A percentile compares a stretch with the other conserved stretches of the same genome.
Conservation (phyloP, 139 green algal species). For the Chlamydomonas incerta region DNA sequence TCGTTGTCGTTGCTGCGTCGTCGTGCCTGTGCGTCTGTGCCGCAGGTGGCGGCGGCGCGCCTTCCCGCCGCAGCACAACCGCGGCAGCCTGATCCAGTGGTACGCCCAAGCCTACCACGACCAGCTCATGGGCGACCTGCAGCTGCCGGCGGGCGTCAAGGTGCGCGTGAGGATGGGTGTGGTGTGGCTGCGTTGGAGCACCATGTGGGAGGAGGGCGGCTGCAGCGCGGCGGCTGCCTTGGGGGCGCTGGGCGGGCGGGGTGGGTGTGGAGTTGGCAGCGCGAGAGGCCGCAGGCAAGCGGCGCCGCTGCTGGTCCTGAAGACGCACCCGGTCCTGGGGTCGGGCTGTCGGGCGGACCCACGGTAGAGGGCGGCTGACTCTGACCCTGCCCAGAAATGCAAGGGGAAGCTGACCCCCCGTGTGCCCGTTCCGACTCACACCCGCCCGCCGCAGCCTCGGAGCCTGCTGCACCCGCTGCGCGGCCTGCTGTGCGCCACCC, state of each 20-base stretch:
- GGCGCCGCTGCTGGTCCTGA: too few species aligned
- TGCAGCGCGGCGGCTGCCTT: background rate
- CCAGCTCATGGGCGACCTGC: constrained; percentile 45
- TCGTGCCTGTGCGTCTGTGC: too few species aligned
- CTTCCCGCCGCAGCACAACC: constrained; percentile 34
- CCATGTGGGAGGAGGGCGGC: background rate
- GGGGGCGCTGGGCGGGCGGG: background rate
- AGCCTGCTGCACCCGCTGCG: background rate
- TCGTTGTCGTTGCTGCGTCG: too few species aligned
- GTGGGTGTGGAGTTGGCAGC: background rate
- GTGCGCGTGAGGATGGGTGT: background rate
- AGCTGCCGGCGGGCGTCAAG: constrained; percentile 1
- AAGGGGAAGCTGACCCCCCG: too few species aligned
- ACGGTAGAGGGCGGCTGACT: too few species aligned
- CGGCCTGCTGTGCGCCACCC: background rate
- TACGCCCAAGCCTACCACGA: constrained; percentile 31
- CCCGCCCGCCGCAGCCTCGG: too few species aligned
- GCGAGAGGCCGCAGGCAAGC: too few species aligned
- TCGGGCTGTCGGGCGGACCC: too few species aligned
- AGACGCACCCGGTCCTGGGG: background rate
- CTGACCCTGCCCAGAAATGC: too few species aligned
- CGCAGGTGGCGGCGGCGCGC: constrained; percentile 40
- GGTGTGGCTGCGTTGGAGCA: background rate
- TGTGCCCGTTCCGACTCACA: too few species aligned
- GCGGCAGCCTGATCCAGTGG: constrained; percentile 29